Percentiles rank a stretch among this genome's conserved stretches.
Conservation (phyloP, 306 rosid species). For the Corylus heterophylla region DNA sequence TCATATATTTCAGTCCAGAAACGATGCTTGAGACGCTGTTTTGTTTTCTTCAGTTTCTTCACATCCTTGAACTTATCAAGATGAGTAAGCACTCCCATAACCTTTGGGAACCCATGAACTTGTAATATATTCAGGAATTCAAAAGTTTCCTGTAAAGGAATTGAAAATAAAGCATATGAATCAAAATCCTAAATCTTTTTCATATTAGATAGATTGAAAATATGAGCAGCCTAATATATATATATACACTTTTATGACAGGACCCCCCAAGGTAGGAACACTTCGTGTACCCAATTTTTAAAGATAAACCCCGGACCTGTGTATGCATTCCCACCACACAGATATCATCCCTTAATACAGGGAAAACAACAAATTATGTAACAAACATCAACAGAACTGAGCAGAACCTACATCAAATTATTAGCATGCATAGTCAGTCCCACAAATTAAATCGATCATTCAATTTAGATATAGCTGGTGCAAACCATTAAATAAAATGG, state of each 20-base stretch:
- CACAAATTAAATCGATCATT: not conserved
- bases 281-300: no score
- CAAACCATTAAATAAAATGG: not conserved
- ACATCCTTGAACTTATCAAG: conserved; percentile 85
- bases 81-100: conserved; percentile 98
- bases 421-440: not conserved
- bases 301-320: no score
- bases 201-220: not conserved
- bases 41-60: conserved; percentile 79
- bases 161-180: not conserved
- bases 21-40: conserved; percentile 86
- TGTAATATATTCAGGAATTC: conserved; percentile 93
- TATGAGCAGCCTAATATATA: not conserved
- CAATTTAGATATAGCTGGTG: not conserved
- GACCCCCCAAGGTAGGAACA: no score
- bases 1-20: conserved; percentile 93
- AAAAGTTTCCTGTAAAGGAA: conserved; percentile 76
- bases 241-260: no score
- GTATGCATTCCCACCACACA: no score
- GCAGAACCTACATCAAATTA: not conserved
- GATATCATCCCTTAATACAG: not conserved
- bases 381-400: not conserved
- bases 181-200: not conserved
- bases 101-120: conserved; percentile 90
- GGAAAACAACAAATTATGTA: not conserved